Conservation (phyloP, 225 moss, liverwort and hornwort genomes). For the Pleurozium schreberi region DNA sequence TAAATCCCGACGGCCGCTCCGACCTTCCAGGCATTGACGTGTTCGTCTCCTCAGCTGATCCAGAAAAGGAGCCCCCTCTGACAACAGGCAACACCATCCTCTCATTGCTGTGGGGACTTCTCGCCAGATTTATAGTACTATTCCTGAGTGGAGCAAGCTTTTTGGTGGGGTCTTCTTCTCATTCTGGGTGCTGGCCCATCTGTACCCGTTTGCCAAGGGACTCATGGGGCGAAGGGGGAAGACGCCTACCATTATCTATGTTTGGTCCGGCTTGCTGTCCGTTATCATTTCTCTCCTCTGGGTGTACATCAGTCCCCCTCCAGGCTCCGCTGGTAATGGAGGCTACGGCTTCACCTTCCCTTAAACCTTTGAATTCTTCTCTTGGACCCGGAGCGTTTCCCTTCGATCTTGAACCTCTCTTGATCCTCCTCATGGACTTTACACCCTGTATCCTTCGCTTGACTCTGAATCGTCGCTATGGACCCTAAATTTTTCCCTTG, state of each 20-base stretch:
- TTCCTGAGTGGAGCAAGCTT: slow-evolving; percentile 90
- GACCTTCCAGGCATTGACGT: slow-evolving; percentile 85
- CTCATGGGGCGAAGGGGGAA: slow-evolving; percentile 76
- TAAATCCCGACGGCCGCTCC: slow-evolving; percentile 71
- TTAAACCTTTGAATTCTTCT: background rate
- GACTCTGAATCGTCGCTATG: background rate
- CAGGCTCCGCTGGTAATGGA: slow-evolving; percentile 12
- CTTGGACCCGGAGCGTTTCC: background rate
- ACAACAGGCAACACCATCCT: slow-evolving; percentile 81
- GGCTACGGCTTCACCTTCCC: slow-evolving; percentile 55
- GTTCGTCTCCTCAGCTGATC: slow-evolving; percentile 85
- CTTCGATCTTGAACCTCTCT: background rate
- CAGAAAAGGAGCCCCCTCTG: slow-evolving; percentile 83
- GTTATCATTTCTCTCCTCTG: slow-evolving; percentile 83
- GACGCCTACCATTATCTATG: slow-evolving; percentile 71
- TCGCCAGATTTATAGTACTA: slow-evolving; percentile 63
- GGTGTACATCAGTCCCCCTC: slow-evolving; percentile 64
- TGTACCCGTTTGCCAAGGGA: slow-evolving; percentile 89
- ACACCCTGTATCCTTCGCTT: background rate
- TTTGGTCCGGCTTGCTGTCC: slow-evolving; percentile 81
- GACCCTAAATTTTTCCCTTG: background rate
- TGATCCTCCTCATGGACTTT: background rate
- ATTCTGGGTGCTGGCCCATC: slow-evolving; percentile 67
- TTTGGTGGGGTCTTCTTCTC: slow-evolving; percentile 83
- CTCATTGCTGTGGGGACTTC: slow-evolving; percentile 81